These are phyloP conservation scores for Penicillium verhagenii DNA, from an alignment of 495 filamentous ascomycete species.

Conservation along the genomic window DNA sequence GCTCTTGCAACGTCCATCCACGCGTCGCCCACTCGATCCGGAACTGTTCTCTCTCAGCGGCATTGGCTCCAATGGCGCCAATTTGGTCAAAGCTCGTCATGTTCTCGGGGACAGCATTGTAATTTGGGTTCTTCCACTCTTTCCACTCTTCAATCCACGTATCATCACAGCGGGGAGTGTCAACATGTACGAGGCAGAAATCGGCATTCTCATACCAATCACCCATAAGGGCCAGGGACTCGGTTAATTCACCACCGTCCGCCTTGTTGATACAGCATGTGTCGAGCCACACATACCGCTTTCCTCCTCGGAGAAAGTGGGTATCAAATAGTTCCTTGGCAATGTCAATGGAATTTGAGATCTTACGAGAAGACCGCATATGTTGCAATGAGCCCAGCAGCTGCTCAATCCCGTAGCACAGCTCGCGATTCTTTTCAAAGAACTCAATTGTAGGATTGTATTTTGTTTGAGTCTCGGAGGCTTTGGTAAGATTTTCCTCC, in stretches of 20 bases:
- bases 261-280: constrained; percentile 50
- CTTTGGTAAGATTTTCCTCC: neutral
- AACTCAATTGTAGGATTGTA: constrained; percentile 1
- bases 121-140: constrained; percentile 11
- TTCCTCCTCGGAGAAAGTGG: constrained; percentile 32
- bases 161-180: constrained; percentile 24
- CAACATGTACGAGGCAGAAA: constrained; percentile 47
- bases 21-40: constrained; percentile 37
- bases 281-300: constrained; percentile 48
- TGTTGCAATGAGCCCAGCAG: constrained; percentile 32
- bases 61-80: neutral
- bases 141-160: constrained; percentile 27
- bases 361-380: constrained; percentile 41
- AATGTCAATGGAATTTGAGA: constrained; percentile 15
- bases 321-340: constrained; percentile 32
- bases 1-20: constrained; percentile 51
- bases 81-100: constrained; percentile 4
- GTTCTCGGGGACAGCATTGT: constrained; percentile 3
- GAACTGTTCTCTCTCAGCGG: neutral
- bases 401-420: constrained; percentile 35
- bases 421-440: constrained; percentile 10
- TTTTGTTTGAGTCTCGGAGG: neutral
- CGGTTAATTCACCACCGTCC: constrained; percentile 36
- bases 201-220: constrained; percentile 50
- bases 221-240: constrained; percentile 46